Percentiles rank a stretch among this genome's conserved stretches.
Conservation (phyloP, 2,329 filamentous ascomycete species). For the Colletotrichum sp. region DNA sequence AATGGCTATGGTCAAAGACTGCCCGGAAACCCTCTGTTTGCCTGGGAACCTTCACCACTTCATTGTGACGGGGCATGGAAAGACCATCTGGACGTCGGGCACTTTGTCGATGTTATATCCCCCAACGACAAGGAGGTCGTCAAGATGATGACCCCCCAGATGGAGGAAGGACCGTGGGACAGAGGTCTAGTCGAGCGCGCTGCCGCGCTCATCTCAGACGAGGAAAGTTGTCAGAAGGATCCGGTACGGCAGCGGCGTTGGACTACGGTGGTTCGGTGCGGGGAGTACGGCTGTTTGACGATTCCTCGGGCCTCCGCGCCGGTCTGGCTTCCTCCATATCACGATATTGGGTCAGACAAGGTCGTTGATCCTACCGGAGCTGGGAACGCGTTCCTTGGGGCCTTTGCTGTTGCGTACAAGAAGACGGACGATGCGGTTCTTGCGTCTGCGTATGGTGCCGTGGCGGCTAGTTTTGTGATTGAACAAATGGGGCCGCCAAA, state of each 20-base stretch:
- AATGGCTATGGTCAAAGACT: not conserved
- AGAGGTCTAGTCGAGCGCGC: not conserved
- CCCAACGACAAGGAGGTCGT: not conserved
- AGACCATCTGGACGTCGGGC: not conserved
- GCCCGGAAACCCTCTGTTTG: not conserved
- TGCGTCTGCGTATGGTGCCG: conserved; percentile 4
- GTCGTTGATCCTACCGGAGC: not conserved
- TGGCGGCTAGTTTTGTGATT: conserved; percentile 12
- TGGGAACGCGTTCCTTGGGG: conserved; percentile 6
- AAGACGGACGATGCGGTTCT: not conserved
- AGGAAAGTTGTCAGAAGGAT: accelerated
- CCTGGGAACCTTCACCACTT: conserved; percentile 10
- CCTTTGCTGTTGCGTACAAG: not conserved
- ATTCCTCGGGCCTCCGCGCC: not conserved
- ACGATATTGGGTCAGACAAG: not conserved
- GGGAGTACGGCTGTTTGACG: not conserved
- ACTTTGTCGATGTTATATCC: not conserved
- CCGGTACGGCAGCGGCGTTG: not conserved
- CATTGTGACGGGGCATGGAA: not conserved
- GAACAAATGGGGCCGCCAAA: conserved; percentile 1
- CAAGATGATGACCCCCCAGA: not conserved
- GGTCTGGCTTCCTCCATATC: conserved; percentile 7
- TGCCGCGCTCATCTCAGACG: not conserved
- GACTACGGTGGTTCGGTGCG: not conserved
- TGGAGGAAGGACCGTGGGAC: not conserved